phyloP scores from a whole-genome alignment of 1,284 basidiomycete species.

The Apiotrichum montevideense region DNA sequence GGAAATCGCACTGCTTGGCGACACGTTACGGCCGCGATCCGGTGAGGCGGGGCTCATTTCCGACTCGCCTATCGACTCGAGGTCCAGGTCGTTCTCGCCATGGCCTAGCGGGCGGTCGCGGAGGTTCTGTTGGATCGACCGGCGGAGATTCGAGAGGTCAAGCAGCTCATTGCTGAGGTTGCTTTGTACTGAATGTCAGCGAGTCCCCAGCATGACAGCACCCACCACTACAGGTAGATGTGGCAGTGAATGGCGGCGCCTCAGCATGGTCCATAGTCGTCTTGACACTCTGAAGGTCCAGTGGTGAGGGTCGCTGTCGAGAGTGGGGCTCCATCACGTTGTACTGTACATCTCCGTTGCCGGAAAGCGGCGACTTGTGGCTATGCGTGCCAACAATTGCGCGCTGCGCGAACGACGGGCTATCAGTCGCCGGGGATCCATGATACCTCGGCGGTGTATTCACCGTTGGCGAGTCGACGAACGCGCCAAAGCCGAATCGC shows the following conservation, averaged over 20 bases:
- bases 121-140: slow-evolving; percentile 32
- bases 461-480: slow-evolving; percentile 8
- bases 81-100: slow-evolving; percentile 13
- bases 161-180: slow-evolving; percentile 28
- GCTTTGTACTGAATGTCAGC: slow-evolving; percentile 10
- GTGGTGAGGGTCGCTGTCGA: too few relatives aligned
- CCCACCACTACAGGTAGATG: slow-evolving; percentile 7
- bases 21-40: slow-evolving; percentile 11
- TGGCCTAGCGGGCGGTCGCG: slow-evolving; percentile 28
- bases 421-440: too few relatives aligned
- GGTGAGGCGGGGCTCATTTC: background rate
- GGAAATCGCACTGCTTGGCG: slow-evolving; percentile 13
- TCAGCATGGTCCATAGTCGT: background rate
- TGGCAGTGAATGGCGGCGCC: background rate
- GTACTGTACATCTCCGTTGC: too few relatives aligned
- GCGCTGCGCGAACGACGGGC: too few relatives aligned
- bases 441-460: too few relatives aligned
- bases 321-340: too few relatives aligned
- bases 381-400: too few relatives aligned
- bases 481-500: background rate
- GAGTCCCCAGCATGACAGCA: background rate
- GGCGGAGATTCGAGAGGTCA: slow-evolving; percentile 29
- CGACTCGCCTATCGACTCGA: slow-evolving; percentile 11
- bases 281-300: too few relatives aligned
- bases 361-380: too few relatives aligned